Evolutionary conservation across 31 red algal genomes (phyloP).

Genomic region (Odonthalia washingtoniensis): DNA sequence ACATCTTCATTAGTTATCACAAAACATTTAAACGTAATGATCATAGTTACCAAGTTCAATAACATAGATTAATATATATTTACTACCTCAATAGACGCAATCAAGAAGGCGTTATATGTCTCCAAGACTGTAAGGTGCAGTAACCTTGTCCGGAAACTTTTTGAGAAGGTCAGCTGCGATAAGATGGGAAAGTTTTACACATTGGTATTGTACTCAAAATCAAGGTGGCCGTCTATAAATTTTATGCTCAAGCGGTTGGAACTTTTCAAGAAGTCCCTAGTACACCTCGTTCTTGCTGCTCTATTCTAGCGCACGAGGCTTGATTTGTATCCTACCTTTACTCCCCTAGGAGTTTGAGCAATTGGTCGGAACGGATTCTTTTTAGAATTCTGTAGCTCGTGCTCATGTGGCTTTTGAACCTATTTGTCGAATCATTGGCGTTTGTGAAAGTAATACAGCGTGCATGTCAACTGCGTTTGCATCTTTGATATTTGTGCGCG

Average conservation of each 20-base stretch:
- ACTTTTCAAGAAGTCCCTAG: background rate
- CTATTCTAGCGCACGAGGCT: constrained; percentile 15
- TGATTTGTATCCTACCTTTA: constrained; percentile 4
- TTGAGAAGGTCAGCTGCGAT: constrained; percentile 16
- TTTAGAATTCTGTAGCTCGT: background rate
- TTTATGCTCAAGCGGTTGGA: constrained; percentile 24
- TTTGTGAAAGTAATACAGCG: background rate
- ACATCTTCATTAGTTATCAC: too few relatives aligned
- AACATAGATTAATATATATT: too few relatives aligned
- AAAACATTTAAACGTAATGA: too few relatives aligned
- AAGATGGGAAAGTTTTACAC: constrained; percentile 18
- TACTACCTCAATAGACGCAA: too few relatives aligned
- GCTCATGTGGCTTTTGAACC: background rate
- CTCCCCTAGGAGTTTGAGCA: background rate
- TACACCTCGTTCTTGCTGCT: constrained; percentile 1
- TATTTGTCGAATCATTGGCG: background rate
- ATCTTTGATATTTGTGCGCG: background rate
- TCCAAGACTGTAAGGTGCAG: constrained; percentile 16
- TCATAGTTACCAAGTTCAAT: too few relatives aligned
- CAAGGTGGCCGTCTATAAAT: constrained; percentile 40
- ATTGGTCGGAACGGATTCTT: background rate
- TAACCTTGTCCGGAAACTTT: constrained; percentile 20
- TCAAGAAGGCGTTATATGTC: constrained; percentile 26
- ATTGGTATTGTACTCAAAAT: constrained; percentile 30
- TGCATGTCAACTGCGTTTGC: constrained; percentile 1